Percentiles rank a stretch among this genome's conserved stretches.
phyloP scores from a whole-genome alignment of 2,329 filamentous ascomycete species.

The Xylariaceae sp. region DNA sequence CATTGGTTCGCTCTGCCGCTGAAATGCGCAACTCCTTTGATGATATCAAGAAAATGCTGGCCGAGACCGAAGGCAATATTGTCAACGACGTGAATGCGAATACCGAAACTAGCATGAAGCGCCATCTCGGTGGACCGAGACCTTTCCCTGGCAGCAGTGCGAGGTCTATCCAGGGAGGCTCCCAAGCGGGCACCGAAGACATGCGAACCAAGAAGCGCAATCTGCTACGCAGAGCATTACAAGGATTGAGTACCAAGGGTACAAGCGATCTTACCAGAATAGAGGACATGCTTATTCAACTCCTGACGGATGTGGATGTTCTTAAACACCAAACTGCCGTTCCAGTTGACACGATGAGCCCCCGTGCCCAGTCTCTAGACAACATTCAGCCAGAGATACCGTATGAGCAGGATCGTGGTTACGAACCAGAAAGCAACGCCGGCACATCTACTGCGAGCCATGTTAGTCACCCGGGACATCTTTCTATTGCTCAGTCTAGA shows the following conservation, averaged over 20 bases:
- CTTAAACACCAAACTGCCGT: constrained; percentile 58
- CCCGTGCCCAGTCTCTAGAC: constrained; percentile 60
- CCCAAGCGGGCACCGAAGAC: constrained; percentile 54
- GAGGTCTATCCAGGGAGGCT: constrained; percentile 53
- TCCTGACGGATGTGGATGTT: constrained; percentile 86
- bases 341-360: constrained; percentile 36
- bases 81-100: constrained; percentile 83
- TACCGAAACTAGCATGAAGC: constrained; percentile 78
- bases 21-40: constrained; percentile 98
- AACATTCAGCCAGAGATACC: constrained; percentile 57
- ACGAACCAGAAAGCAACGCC: constrained; percentile 77
- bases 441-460: constrained; percentile 69
- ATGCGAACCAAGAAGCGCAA: constrained; percentile 76
- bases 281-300: constrained; percentile 84
- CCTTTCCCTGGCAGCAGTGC: constrained; percentile 66
- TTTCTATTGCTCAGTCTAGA: constrained; percentile 55
- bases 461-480: constrained; percentile 69
- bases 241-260: constrained; percentile 82
- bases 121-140: constrained; percentile 76
- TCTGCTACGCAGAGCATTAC: constrained; percentile 89
- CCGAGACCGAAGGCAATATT: constrained; percentile 83
- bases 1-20: constrained; percentile 84
- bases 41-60: constrained; percentile 88
- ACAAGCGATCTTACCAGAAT: constrained; percentile 83
- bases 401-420: constrained; percentile 66